A percentile compares a stretch with the other conserved stretches of the same genome.
phyloP scores from a whole-genome alignment of 1,139 yeast species.

The Kurtzmaniella quercitrusa region DNA sequence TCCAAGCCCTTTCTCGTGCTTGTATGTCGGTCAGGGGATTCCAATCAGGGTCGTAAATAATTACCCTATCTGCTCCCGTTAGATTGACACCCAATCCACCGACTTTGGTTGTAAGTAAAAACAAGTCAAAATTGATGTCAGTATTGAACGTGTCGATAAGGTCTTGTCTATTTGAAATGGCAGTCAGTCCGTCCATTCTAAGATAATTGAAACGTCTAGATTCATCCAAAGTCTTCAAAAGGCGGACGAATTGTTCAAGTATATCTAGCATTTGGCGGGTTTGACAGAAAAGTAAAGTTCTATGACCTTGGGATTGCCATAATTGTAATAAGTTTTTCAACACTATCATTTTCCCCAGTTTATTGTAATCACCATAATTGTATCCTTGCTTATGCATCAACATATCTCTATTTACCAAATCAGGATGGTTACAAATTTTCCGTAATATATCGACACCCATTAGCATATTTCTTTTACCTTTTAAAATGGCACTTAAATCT shows the following conservation, averaged over 20 bases:
- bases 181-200: constrained; percentile 94
- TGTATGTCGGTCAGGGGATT: constrained; percentile 97
- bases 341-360: constrained; percentile 91
- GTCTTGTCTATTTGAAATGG: constrained; percentile 67
- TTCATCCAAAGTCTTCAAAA: constrained; percentile 21
- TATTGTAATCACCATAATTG: constrained; percentile 58
- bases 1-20: constrained; percentile 96
- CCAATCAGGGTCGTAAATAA: constrained; percentile 97
- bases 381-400: constrained; percentile 36
- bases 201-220: constrained; percentile 41
- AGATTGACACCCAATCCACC: constrained; percentile 94
- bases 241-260: constrained; percentile 55
- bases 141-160: constrained; percentile 79
- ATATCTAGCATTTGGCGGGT: constrained; percentile 93
- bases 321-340: constrained; percentile 67
- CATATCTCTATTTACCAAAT: constrained; percentile 60
- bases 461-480: constrained; percentile 76
- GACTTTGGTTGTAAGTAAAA: constrained; percentile 85
- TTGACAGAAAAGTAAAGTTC: constrained; percentile 81
- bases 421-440: constrained; percentile 96
- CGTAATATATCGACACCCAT: constrained; percentile 88
- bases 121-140: constrained; percentile 54
- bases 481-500: constrained; percentile 66
- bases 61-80: constrained; percentile 93
- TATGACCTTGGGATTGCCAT: constrained; percentile 77